Evolutionary conservation across 2,329 filamentous ascomycete species (phyloP).

Genomic region (Clonostachys chloroleuca): DNA sequence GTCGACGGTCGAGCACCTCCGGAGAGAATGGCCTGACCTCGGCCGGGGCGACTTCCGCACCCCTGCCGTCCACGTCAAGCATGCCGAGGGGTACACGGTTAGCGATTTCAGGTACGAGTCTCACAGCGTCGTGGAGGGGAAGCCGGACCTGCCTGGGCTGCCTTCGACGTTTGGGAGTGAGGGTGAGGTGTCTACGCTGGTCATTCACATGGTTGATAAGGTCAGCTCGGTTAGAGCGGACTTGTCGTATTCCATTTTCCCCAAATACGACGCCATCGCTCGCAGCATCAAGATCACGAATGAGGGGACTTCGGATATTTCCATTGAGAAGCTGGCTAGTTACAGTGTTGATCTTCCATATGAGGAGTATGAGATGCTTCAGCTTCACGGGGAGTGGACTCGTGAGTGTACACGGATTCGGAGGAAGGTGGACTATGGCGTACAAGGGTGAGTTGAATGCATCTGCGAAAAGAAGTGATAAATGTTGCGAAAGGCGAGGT

Average conservation of each 20-base stretch:
- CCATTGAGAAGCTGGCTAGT: conserved; percentile 52
- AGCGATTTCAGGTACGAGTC: conserved; percentile 54
- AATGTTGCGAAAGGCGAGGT: background rate
- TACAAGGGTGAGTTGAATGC: conserved; percentile 36
- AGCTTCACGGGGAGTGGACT: conserved; percentile 59
- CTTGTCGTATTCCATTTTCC: conserved; percentile 60
- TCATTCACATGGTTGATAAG: conserved; percentile 54
- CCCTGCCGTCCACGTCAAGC: conserved; percentile 56
- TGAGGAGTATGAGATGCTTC: conserved; percentile 57
- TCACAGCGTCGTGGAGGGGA: conserved; percentile 49
- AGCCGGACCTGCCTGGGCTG: conserved; percentile 49
- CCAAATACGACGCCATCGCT: conserved; percentile 54
- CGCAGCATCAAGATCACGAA: conserved; percentile 60
- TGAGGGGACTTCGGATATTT: conserved; percentile 44
- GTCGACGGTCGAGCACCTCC: conserved; percentile 43
- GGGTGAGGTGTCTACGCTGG: conserved; percentile 52
- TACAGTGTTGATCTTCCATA: conserved; percentile 58
- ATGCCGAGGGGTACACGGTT: conserved; percentile 54
- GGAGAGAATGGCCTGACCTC: conserved; percentile 60
- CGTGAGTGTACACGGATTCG: conserved; percentile 51
- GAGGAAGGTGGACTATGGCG: conserved; percentile 51
- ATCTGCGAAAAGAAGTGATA: background rate
- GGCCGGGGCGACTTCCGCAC: conserved; percentile 59
- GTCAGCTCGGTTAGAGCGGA: conserved; percentile 53
- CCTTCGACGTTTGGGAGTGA: conserved; percentile 55